Percentiles rank a stretch among this genome's conserved stretches.
Evolutionary conservation across 768 basidiomycete species (phyloP).

Genomic region (Sistotremastrum niveocremeum): DNA sequence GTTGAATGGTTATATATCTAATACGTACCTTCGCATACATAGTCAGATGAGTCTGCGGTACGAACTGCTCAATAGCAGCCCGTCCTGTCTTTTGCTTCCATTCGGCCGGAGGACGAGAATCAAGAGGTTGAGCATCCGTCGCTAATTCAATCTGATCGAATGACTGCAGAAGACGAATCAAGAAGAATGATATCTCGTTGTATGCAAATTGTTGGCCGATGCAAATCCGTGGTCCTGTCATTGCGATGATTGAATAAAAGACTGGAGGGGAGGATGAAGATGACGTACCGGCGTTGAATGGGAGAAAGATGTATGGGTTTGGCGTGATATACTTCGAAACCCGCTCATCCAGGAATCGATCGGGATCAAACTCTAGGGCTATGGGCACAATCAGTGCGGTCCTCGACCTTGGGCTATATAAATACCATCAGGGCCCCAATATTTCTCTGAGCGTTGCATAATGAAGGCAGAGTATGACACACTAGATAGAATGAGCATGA

Average conservation of each 20-base stretch:
- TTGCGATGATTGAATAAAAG: conserved; percentile 29
- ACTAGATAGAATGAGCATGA: conserved; percentile 13
- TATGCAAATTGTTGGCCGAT: conserved; percentile 31
- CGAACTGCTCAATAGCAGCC: conserved; percentile 36
- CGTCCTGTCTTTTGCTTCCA: conserved; percentile 34
- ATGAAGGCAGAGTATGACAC: conserved; percentile 41
- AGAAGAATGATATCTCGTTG: conserved; percentile 42
- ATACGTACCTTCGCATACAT: conserved; percentile 34
- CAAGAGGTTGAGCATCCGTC: conserved; percentile 30
- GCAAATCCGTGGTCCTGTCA: conserved; percentile 30
- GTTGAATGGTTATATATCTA: too few species aligned
- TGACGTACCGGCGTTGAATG: conserved; percentile 41
- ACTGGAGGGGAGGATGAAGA: not conserved
- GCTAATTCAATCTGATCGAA: conserved; percentile 38
- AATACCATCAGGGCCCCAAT: conserved; percentile 62
- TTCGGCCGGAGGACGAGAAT: conserved; percentile 28
- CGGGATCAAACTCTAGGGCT: conserved; percentile 60
- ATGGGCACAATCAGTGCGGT: not conserved
- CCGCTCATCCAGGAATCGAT: conserved; percentile 54
- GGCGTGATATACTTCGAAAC: conserved; percentile 46
- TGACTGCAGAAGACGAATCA: conserved; percentile 48
- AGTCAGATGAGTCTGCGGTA: conserved; percentile 40
- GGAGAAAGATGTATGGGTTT: conserved; percentile 60
- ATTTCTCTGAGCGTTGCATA: conserved; percentile 52
- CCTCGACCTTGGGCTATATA: not conserved